Evolutionary conservation across 495 filamentous ascomycete species (phyloP), one percentile per base, ranked within the genome.

Genomic region (Neurospora sp.): DNA sequence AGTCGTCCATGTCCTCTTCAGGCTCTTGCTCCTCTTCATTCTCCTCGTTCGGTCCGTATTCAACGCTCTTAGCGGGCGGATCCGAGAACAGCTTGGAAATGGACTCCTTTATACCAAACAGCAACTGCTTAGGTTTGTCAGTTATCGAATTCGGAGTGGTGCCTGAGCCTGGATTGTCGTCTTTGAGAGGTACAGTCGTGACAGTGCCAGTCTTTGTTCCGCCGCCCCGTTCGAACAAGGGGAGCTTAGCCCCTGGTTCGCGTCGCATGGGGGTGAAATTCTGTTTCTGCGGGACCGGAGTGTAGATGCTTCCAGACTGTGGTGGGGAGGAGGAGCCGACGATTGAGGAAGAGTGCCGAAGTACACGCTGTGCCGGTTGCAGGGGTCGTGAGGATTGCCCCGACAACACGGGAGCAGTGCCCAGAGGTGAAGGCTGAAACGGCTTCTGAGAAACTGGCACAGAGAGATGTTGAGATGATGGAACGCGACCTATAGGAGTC

Each of bases 221-320:
- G 48, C 14, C 76, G 69, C 37, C 44, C 2, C 76, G 73, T 42
- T 77, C 73, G 46, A 85, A 85, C 37, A 85, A 78, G 18, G 77
- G 78, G 40, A 65, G 53, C 53, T 73, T 74, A 11, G 73, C 73
- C 27, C 76, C 42, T 38, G 74, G 77, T 18, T 82, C 75, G 12
- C 85, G 78, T 10, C 74, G 80, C 14, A 80, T 80, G 22, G 86
- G 86, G 0, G 84, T 85, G 72, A 88, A 88, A 71, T 88, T 85
- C 70, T 75, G 76, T 76, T 87, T 86, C 69, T 87, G 85, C 38
- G 82, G 81, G 53, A 85, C 81, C 14, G 53, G 53, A 3, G 53
- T 65, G 27, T 65, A 65, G 14, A 65, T 65, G 27, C 53, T 35
- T 4, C 53, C 27, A 35, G 53, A 8, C 14, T 65, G 53, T 65